Percentiles rank a stretch among this genome's conserved stretches.
Conservation (phyloP, 768 basidiomycete genomes). For the Chlorophyllum brunneum region DNA sequence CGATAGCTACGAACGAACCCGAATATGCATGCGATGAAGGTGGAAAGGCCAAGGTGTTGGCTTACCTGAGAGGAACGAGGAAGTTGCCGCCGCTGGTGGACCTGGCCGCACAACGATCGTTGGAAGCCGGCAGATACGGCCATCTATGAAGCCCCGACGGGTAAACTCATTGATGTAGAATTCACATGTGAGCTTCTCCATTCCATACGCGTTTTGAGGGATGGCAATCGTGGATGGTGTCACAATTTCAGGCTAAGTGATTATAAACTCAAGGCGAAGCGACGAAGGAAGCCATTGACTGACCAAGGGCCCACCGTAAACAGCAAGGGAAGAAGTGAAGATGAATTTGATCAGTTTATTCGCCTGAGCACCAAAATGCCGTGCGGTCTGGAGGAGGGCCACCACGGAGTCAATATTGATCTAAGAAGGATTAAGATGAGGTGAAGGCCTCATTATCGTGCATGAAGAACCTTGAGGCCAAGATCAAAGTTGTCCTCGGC, state of each 20-base stretch:
- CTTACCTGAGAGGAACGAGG: conserved; percentile 52
- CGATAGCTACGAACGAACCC: conserved; percentile 33
- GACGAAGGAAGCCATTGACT: conserved; percentile 1
- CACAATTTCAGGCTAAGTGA: conserved; percentile 36
- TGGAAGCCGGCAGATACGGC: conserved; percentile 55
- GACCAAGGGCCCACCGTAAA: conserved; percentile 55
- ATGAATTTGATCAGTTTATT: conserved; percentile 43
- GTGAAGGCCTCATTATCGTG: background rate
- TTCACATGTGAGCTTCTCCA: conserved; percentile 52
- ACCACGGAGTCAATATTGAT: conserved; percentile 60
- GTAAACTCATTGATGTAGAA: conserved; percentile 58
- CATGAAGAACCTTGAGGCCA: conserved; percentile 37
- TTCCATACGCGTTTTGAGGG: conserved; percentile 54
- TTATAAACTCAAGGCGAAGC: background rate
- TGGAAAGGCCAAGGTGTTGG: background rate
- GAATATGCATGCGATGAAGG: background rate
- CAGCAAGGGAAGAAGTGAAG: conserved; percentile 58
- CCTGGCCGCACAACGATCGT: conserved; percentile 58
- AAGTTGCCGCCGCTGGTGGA: conserved; percentile 49
- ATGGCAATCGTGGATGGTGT: conserved; percentile 46
- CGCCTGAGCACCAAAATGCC: conserved; percentile 21
- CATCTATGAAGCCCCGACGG: conserved; percentile 56
- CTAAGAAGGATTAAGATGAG: conserved; percentile 18
- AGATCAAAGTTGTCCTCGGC: conserved; percentile 59
- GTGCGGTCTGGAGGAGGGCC: conserved; percentile 33